Percentiles rank a stretch among this genome's conserved stretches.
Conservation (phyloP, 2,329 filamentous ascomycete species). For the Pseudopyrenochaeta lycopersici region DNA sequence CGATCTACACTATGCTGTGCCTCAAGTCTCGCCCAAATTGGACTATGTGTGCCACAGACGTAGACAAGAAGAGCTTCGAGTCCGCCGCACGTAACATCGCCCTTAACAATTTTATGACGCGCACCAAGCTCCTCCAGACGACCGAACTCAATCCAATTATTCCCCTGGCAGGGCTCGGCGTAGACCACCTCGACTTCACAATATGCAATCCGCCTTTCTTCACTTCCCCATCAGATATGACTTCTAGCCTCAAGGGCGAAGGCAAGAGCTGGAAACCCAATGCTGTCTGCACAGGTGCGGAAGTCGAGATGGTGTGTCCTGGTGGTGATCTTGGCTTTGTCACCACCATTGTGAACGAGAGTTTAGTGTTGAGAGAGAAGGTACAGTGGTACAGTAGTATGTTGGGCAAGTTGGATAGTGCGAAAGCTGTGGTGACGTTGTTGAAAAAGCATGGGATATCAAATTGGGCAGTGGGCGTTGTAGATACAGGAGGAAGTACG, state of each 20-base stretch:
- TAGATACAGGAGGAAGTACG: constrained; percentile 79
- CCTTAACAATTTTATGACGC: constrained; percentile 69
- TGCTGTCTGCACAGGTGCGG: constrained; percentile 78
- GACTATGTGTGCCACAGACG: constrained; percentile 67
- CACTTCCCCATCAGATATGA: constrained; percentile 73
- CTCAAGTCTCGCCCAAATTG: constrained; percentile 73
- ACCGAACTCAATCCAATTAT: constrained; percentile 66
- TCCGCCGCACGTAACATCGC: constrained; percentile 74
- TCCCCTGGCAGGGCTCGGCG: constrained; percentile 64
- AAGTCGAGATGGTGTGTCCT: constrained; percentile 83
- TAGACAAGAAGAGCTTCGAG: constrained; percentile 74
- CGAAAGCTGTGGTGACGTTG: constrained; percentile 68
- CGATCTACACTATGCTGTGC: constrained; percentile 88
- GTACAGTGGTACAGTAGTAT: constrained; percentile 92
- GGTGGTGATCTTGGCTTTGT: constrained; percentile 84
- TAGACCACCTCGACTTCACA: constrained; percentile 75
- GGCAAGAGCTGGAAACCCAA: constrained; percentile 74
- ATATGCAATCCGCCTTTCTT: constrained; percentile 99
- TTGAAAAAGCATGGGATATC: constrained; percentile 65
- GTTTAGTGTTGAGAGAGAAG: constrained; percentile 64
- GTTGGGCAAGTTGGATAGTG: constrained; percentile 81
- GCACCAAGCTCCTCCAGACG: constrained; percentile 71
- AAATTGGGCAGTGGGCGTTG: constrained; percentile 85
- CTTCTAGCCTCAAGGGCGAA: constrained; percentile 63
- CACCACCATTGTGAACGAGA: constrained; percentile 74